Base-by-base conservation (phyloP, 345 rosid genomes). In the Eutrema japonicum region DNA sequence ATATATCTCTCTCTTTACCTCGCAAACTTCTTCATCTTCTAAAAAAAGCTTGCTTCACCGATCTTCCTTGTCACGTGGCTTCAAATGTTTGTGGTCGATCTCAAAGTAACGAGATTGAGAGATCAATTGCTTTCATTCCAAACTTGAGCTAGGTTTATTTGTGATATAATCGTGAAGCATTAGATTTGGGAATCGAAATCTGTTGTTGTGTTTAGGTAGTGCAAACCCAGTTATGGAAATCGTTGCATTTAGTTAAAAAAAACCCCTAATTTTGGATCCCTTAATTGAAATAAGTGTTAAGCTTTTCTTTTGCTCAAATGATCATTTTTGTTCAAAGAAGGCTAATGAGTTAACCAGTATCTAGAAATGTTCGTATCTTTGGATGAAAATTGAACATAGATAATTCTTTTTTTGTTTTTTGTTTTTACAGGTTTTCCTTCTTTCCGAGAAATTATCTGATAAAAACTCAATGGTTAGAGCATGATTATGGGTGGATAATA, bases 391-490 rank as follows among this genome's bases (percentile, higher is more conserved):
- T 35, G 36, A 64, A 22, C 9, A 26, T 22, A 40, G 3, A 18
- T 30, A 2, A 7, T 45, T 51, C 22, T 3, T 5, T n/a, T 52
- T 22, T 3, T 37, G 3, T 4, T 30, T 30, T 30, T 4, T 30
- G 1, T 3, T 3, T 36, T 11, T 7, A 29, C 66, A 56, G 78
- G 36, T 22, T 42, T 41, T 40, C 2, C 13, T 11, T 16, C 0
- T 49, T 66, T 12, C 43, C 32, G 14, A 35, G 33, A 48, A 37
- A 43, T 32, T 30, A 4, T 43, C 42, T 36, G 57, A 14, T 43
- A 64, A 41, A 71, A 66, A 59, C 49, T 40, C 50, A 56, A 91
- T 91, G 97, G 96, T 89, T 41, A n/a, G n/a, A n/a, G n/a, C n/a
- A n/a, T n/a, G n/a, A n/a, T n/a, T n/a, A n/a, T n/a, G n/a, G n/a